Evolutionary conservation across 208 protist species (phyloP).

Genomic region (Crithidia thermophila): DNA sequence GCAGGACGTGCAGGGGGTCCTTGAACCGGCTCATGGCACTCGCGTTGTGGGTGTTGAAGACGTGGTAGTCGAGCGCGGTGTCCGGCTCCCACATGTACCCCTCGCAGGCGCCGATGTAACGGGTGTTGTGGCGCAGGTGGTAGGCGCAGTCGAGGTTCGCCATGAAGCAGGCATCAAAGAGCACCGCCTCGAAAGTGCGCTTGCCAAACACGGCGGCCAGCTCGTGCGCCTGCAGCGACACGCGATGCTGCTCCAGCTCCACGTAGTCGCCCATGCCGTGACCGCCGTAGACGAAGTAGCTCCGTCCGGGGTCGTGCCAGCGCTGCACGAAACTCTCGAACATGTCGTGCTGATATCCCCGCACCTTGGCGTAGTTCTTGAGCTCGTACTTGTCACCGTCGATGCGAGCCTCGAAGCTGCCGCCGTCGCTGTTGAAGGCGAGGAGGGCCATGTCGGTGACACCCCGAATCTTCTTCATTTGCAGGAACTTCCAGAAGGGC

Average conservation of each 20-base stretch:
- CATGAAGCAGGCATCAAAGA: conserved; percentile 92
- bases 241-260: conserved; percentile 66
- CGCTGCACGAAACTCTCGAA: conserved; percentile 64
- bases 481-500: conserved; percentile 90
- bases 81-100: conserved; percentile 90
- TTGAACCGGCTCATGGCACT: conserved; percentile 69
- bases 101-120: conserved; percentile 81
- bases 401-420: conserved; percentile 87
- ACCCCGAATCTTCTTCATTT: conserved; percentile 83
- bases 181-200: conserved; percentile 76
- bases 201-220: conserved; percentile 66
- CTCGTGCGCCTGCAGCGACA: conserved; percentile 75
- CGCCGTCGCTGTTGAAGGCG: conserved; percentile 85
- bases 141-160: conserved; percentile 86
- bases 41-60: conserved; percentile 85
- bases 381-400: conserved; percentile 68
- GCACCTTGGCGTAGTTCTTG: conserved; percentile 74
- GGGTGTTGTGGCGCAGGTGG: conserved; percentile 81
- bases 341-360: conserved; percentile 70
- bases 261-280: conserved; percentile 91
- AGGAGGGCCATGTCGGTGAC: conserved; percentile 81
- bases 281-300: conserved; percentile 88
- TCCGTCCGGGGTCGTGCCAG: conserved; percentile 70
- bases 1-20: conserved; percentile 63
- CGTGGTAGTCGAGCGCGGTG: conserved; percentile 71